phyloP scores from a whole-genome alignment of 495 filamentous ascomycete species.

The Talaromyces liani region DNA sequence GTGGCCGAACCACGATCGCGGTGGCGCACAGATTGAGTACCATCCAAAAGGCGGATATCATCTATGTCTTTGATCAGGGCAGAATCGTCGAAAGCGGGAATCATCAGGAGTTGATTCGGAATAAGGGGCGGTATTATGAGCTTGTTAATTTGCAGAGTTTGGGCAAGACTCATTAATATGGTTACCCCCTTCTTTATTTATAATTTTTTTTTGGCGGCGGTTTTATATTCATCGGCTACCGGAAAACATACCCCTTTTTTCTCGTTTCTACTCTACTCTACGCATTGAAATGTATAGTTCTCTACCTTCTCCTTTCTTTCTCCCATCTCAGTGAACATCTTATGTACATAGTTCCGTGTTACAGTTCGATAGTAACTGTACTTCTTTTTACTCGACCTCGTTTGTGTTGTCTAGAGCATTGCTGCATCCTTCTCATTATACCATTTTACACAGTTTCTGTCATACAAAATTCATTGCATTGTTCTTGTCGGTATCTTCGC shows the following conservation, averaged over 20 bases:
- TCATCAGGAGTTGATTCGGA: slow-evolving; percentile 58
- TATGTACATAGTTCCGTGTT: neutral
- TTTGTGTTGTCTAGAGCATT: neutral
- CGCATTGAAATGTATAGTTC: neutral
- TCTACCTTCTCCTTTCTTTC: neutral
- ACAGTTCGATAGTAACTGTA: neutral
- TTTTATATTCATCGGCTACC: neutral
- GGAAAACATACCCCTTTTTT: neutral
- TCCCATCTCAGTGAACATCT: neutral
- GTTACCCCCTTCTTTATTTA: neutral
- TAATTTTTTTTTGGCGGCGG: neutral
- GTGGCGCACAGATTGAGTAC: slow-evolving; percentile 73
- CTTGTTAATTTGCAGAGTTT: slow-evolving; percentile 74
- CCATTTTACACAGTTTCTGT: neutral
- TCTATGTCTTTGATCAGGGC: slow-evolving; percentile 77
- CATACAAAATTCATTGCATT: neutral
- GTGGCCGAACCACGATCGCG: slow-evolving; percentile 70
- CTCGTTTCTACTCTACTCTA: neutral
- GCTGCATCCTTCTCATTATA: neutral
- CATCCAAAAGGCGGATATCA: slow-evolving; percentile 75
- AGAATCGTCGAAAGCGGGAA: slow-evolving; percentile 66
- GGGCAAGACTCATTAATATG: slow-evolving; percentile 40
- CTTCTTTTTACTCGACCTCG: neutral
- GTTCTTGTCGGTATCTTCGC: neutral
- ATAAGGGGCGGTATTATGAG: slow-evolving; percentile 66